phyloP scores from a whole-genome alignment of 1,139 yeast genomes.

The Lodderomyces theae region DNA sequence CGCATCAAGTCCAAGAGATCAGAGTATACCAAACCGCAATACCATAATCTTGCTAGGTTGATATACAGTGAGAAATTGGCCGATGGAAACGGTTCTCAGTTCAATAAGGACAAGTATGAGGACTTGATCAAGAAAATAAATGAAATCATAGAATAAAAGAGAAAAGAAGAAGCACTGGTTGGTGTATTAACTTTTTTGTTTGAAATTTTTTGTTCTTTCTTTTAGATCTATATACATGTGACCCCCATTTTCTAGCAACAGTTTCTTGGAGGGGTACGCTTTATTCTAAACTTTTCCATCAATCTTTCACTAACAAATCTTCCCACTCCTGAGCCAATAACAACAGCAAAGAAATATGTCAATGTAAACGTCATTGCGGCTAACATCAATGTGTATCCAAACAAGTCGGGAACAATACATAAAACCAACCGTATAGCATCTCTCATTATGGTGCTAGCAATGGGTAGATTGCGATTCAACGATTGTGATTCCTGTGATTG shows the following conservation, averaged over 20 bases:
- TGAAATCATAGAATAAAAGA: constrained; percentile 10
- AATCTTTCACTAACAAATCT: constrained; percentile 65
- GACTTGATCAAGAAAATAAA: constrained; percentile 34
- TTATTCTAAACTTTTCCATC: constrained; percentile 16
- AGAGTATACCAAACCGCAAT: constrained; percentile 25
- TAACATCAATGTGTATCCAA: constrained; percentile 71
- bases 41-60: constrained; percentile 36
- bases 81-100: constrained; percentile 39
- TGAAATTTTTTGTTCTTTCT: background rate
- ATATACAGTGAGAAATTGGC: constrained; percentile 46
- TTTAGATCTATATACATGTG: no score
- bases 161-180: background rate
- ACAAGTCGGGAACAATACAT: constrained; percentile 59
- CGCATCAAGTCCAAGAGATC: constrained; percentile 20
- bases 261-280: constrained; percentile 10
- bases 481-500: constrained; percentile 5
- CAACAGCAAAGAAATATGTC: constrained; percentile 68
- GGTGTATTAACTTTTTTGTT: background rate
- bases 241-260: constrained; percentile 13
- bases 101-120: constrained; percentile 38
- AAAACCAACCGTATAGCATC: constrained; percentile 55
- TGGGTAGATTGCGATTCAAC: constrained; percentile 13
- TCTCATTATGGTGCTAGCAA: constrained; percentile 36
- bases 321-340: constrained; percentile 65
- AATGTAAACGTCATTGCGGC: constrained; percentile 71